Evolutionary conservation across 768 basidiomycete genomes (phyloP).

Genomic region (Mycena rosella): DNA sequence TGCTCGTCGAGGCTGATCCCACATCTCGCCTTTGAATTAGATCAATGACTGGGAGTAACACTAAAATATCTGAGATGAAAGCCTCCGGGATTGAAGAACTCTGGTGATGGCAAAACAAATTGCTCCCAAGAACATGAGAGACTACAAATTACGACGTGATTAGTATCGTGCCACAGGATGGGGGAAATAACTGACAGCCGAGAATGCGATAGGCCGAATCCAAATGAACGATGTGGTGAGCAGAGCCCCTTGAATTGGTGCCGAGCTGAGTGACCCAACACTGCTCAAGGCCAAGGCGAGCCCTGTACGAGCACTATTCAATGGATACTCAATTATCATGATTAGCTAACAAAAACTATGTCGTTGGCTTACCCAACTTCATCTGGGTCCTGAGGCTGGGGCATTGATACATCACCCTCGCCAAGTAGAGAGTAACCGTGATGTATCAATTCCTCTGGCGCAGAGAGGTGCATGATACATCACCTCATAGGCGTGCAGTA

Average conservation of each 20-base stretch:
- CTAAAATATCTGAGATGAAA: neutral
- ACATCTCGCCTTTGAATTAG: constrained; percentile 8
- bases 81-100: neutral
- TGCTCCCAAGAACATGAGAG: neutral
- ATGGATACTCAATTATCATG: neutral
- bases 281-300: neutral
- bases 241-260: neutral
- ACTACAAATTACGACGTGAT: neutral
- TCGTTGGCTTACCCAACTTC: neutral
- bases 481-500: too few species aligned
- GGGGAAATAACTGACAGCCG: neutral
- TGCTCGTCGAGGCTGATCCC: neutral
- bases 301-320: neutral
- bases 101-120: neutral
- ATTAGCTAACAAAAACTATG: neutral
- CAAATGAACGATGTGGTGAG: neutral
- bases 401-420: too few species aligned
- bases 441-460: too few species aligned
- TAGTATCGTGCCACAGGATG: too few species aligned
- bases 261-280: neutral
- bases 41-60: too few species aligned
- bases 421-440: too few species aligned
- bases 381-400: too few species aligned
- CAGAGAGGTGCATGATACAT: too few species aligned
- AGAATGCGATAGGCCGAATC: neutral